These are phyloP conservation scores for Stachybotrys elegans DNA, from an alignment of 2,329 filamentous ascomycete genomes.

Conservation along the genomic window DNA sequence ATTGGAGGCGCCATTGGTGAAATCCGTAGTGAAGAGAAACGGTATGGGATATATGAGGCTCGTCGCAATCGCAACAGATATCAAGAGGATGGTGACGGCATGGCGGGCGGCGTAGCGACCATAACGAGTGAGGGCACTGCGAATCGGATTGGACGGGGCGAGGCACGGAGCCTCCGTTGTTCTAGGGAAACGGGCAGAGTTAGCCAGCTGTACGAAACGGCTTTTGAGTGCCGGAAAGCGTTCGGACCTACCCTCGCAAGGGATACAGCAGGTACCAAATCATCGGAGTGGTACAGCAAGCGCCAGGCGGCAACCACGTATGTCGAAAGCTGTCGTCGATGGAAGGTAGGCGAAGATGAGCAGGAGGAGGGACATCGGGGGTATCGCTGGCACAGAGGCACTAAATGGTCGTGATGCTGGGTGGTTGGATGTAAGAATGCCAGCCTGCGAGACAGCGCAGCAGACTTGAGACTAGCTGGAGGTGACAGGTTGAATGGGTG, in stretches of 20 bases:
- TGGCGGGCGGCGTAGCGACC: slow-evolving; percentile 66
- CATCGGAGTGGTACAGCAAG: slow-evolving; percentile 35
- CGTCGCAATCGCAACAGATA: slow-evolving; percentile 67
- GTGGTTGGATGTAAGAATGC: background rate
- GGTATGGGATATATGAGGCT: slow-evolving; percentile 69
- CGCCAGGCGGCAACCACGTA: background rate
- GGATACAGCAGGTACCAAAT: slow-evolving; percentile 77
- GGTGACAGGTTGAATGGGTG: too few species aligned
- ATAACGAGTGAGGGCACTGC: slow-evolving; percentile 61
- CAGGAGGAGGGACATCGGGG: too few species aligned
- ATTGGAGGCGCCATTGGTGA: slow-evolving; percentile 64
- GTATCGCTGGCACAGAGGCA: background rate
- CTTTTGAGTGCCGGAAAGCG: background rate
- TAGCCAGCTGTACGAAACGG: background rate
- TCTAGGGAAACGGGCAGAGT: slow-evolving; percentile 32
- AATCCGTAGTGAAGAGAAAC: slow-evolving; percentile 69
- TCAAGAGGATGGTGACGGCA: slow-evolving; percentile 67
- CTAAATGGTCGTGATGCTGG: background rate
- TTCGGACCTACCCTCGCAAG: slow-evolving; percentile 61
- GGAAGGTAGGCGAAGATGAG: too few species aligned
- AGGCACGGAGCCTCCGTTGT: slow-evolving; percentile 70
- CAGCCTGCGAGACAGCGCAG: too few species aligned
- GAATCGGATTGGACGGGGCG: slow-evolving; percentile 58
- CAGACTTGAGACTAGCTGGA: too few species aligned
- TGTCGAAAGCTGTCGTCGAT: slow-evolving; percentile 2